Evolutionary conservation across 2,329 filamentous ascomycete species (phyloP).

Genomic region (Beauveria pseudobassiana): DNA sequence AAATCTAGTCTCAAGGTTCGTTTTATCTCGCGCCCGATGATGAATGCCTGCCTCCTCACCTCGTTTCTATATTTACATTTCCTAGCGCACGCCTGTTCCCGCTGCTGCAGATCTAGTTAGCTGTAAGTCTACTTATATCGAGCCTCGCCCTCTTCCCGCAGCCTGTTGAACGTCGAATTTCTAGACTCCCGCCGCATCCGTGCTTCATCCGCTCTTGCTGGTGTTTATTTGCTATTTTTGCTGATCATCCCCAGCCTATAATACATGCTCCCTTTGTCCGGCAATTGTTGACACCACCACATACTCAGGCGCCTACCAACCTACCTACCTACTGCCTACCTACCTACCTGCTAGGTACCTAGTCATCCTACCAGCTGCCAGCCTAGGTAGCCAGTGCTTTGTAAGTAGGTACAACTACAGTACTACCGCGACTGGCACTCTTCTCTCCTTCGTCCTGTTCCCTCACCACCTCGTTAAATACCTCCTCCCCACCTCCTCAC

Average conservation of each 20-base stretch:
- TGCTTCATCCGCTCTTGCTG: neutral
- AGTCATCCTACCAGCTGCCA: neutral
- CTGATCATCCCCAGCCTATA: constrained; percentile 9
- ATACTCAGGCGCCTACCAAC: neutral
- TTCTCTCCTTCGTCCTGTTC: neutral
- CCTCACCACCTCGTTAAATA: neutral
- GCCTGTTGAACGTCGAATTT: neutral
- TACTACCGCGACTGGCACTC: neutral
- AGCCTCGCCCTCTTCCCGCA: constrained; percentile 1
- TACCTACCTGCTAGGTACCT: neutral
- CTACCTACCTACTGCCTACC: neutral
- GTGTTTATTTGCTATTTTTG: neutral
- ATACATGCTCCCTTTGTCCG: constrained; percentile 1
- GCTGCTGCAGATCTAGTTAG: neutral
- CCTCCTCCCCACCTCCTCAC: neutral
- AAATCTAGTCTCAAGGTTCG: constrained; percentile 4
- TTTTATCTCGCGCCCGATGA: neutral
- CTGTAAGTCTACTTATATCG: constrained; percentile 8
- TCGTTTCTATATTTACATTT: constrained; percentile 8
- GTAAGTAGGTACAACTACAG: neutral
- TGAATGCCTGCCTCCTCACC: neutral
- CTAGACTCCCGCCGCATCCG: constrained; percentile 6
- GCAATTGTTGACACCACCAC: neutral
- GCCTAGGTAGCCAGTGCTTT: neutral
- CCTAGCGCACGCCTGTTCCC: neutral